Conservation (phyloP, 2,329 filamentous ascomycete genomes). For the Scedosporium dehoogii region DNA sequence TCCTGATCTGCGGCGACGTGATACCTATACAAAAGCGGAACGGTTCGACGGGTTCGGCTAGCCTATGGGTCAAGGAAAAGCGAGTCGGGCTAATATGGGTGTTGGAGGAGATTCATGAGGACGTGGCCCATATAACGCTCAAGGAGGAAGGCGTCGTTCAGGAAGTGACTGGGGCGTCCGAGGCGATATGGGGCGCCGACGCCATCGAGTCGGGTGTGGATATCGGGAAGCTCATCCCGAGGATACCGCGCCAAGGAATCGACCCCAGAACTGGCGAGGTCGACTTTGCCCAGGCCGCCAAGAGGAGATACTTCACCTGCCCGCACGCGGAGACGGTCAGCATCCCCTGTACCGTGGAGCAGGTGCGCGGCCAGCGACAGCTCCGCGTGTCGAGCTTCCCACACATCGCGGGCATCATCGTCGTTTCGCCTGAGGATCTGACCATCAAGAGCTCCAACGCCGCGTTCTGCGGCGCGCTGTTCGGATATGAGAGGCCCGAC, state of each 20-base stretch:
- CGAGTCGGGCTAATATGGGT: conserved; percentile 92
- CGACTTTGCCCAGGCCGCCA: conserved; percentile 66
- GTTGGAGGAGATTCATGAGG: conserved; percentile 92
- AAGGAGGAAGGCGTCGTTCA: conserved; percentile 69
- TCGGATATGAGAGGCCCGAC: conserved; percentile 77
- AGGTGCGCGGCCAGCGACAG: conserved; percentile 56
- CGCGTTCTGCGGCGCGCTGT: conserved; percentile 85
- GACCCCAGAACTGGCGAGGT: conserved; percentile 61
- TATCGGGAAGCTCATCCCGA: conserved; percentile 69
- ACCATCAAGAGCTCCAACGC: conserved; percentile 87
- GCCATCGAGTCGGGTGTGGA: conserved; percentile 58
- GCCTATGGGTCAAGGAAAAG: conserved; percentile 98
- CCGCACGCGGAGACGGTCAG: conserved; percentile 66
- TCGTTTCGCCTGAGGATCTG: conserved; percentile 69
- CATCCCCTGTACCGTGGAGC: conserved; percentile 75
- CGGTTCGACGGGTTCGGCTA: conserved; percentile 82
- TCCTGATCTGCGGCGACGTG: conserved; percentile 92
- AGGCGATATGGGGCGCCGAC: conserved; percentile 75
- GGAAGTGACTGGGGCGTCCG: conserved; percentile 63
- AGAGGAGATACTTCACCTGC: conserved; percentile 74
- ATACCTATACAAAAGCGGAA: conserved; percentile 96
- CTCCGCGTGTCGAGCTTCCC: conserved; percentile 89
- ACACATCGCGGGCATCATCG: conserved; percentile 93
- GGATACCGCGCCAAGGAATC: conserved; percentile 67
- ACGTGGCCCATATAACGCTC: conserved; percentile 67